phyloP scores from a whole-genome alignment of 2,329 filamentous ascomycete genomes.

The Botrytis galanthina region DNA sequence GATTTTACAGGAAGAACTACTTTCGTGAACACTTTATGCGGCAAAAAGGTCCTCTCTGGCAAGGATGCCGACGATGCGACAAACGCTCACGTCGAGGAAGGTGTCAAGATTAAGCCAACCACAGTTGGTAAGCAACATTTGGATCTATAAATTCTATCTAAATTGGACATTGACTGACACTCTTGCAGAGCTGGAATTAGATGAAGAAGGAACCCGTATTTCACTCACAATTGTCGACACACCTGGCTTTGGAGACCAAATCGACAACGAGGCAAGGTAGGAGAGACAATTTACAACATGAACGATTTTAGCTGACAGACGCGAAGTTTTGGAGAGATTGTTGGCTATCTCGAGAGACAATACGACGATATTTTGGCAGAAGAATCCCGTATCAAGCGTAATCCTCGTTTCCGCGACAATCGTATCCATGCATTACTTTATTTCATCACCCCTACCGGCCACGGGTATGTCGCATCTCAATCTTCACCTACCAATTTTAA shows the following conservation, averaged over 20 bases:
- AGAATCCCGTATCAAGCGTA: slow-evolving; percentile 99
- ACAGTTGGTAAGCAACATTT: slow-evolving; percentile 74
- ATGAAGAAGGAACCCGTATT: slow-evolving; percentile 97
- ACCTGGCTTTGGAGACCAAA: slow-evolving; percentile 96
- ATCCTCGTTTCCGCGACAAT: slow-evolving; percentile 98
- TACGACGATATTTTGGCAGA: slow-evolving; percentile 99
- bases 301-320: slow-evolving; percentile 34
- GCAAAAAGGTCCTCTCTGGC: slow-evolving; percentile 83
- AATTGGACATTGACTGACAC: slow-evolving; percentile 36
- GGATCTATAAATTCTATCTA: slow-evolving; percentile 3
- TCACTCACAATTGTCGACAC: slow-evolving; percentile 98
- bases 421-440: slow-evolving; percentile 97
- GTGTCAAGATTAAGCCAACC: slow-evolving; percentile 97
- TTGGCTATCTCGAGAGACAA: slow-evolving; percentile 97
- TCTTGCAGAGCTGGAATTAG: slow-evolving; percentile 78
- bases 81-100: slow-evolving; percentile 89
- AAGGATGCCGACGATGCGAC: slow-evolving; percentile 91
- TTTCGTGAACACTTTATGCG: slow-evolving; percentile 99
- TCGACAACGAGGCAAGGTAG: slow-evolving; percentile 97
- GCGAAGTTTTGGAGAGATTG: slow-evolving; percentile 88
- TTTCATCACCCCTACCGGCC: slow-evolving; percentile 98
- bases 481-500: background rate
- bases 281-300: slow-evolving; percentile 27
- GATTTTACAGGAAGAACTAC: slow-evolving; percentile 77
- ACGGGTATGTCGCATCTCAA: slow-evolving; percentile 62